A percentile compares a stretch with the other conserved stretches of the same genome.
Conservation (phyloP, 306 rosid species). For the Cicer bijugum region DNA sequence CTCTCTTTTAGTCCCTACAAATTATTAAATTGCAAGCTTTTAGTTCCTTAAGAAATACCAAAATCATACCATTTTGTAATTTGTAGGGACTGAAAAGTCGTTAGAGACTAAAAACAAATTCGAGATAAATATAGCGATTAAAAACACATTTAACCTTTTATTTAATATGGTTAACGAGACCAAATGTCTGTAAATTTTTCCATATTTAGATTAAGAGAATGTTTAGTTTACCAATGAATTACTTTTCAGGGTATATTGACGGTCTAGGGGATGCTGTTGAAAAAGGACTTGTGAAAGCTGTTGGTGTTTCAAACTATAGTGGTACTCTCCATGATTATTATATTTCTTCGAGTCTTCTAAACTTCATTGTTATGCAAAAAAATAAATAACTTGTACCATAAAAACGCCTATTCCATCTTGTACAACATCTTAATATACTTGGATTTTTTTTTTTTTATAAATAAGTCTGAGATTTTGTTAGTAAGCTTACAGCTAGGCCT, state of each 20-base stretch:
- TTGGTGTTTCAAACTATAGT: slow-evolving; percentile 91
- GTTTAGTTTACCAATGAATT: slow-evolving; percentile 39
- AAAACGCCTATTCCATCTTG: too few relatives aligned
- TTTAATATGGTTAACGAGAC: slow-evolving; percentile 7
- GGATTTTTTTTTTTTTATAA: too few relatives aligned
- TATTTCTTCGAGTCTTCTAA: background rate
- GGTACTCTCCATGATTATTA: slow-evolving; percentile 49
- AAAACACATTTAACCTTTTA: background rate
- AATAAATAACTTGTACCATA: background rate
- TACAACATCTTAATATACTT: too few relatives aligned
- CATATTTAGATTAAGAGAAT: slow-evolving; percentile 42
- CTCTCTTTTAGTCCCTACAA: too few relatives aligned
- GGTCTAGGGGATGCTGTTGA: slow-evolving; percentile 98
- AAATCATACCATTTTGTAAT: too few relatives aligned
- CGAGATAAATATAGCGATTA: too few relatives aligned
- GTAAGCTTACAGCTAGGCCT: too few relatives aligned
- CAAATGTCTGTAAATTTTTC: background rate
- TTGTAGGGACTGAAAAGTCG: too few relatives aligned
- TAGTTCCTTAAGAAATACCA: too few relatives aligned
- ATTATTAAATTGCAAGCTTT: too few relatives aligned
- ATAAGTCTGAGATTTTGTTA: too few relatives aligned
- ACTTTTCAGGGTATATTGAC: slow-evolving; percentile 78
- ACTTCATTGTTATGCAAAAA: slow-evolving; percentile 24
- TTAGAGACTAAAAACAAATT: too few relatives aligned
- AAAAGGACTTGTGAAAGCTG: slow-evolving; percentile 95